Conservation (phyloP, 352 stramenopile genomes). For the Globisporangium cederbergense region DNA sequence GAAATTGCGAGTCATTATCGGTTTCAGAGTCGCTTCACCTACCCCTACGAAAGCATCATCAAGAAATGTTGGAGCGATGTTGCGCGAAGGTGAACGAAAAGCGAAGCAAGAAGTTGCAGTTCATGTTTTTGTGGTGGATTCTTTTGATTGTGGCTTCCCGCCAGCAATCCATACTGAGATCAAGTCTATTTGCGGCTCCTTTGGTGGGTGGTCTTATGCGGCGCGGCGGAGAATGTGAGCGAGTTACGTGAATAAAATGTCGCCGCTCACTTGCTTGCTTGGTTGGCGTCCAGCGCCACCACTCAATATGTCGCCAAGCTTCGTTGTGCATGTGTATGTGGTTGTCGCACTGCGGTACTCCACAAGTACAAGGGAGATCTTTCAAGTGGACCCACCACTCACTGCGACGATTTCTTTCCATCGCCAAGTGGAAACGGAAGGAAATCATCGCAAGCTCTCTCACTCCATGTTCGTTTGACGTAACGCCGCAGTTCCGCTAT, state of each 20-base stretch:
- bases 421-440: too few relatives aligned
- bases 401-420: too few relatives aligned
- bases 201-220: not conserved
- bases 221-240: too few relatives aligned
- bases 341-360: conserved; percentile 1
- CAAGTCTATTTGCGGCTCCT: not conserved
- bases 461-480: too few relatives aligned
- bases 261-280: too few relatives aligned
- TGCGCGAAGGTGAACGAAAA: not conserved
- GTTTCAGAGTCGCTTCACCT: not conserved
- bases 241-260: not conserved
- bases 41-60: not conserved
- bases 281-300: too few relatives aligned
- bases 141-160: not conserved
- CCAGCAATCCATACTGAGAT: not conserved
- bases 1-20: not conserved
- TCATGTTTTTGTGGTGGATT: not conserved
- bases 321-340: not conserved
- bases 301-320: not conserved
- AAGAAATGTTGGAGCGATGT: not conserved
- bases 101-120: not conserved
- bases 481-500: too few relatives aligned
- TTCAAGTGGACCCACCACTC: not conserved
- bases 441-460: too few relatives aligned
- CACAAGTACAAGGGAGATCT: not conserved